A percentile compares a stretch with the other conserved stretches of the same genome.
phyloP scores from a whole-genome alignment of 495 filamentous ascomycete species.

The Penicillium flavigenum region DNA sequence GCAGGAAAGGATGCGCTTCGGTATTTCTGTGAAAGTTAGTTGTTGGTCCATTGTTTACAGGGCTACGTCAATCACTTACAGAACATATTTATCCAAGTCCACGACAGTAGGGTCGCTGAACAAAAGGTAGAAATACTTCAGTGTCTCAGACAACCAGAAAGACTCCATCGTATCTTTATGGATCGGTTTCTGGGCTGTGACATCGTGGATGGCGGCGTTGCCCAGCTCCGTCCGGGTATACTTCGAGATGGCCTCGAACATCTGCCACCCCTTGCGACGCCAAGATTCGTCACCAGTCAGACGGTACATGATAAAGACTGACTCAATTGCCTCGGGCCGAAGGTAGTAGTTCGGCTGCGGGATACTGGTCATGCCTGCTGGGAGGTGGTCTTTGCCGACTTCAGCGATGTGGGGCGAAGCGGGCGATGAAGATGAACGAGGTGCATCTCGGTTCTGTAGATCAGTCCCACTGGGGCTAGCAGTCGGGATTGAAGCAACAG shows the following conservation, averaged over 20 bases:
- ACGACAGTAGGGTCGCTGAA: constrained; percentile 71
- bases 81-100: constrained; percentile 80
- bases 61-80: constrained; percentile 47
- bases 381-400: constrained; percentile 55
- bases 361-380: constrained; percentile 64
- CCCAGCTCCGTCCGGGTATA: constrained; percentile 65
- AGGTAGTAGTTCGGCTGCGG: constrained; percentile 68
- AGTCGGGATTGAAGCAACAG: constrained; percentile 1
- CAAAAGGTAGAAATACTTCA: constrained; percentile 80
- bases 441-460: constrained; percentile 22
- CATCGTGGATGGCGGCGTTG: constrained; percentile 73
- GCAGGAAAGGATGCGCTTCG: constrained; percentile 56
- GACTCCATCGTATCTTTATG: constrained; percentile 51
- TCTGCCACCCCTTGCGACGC: constrained; percentile 86
- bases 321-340: constrained; percentile 91
- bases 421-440: constrained; percentile 17
- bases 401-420: constrained; percentile 16
- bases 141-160: constrained; percentile 72
- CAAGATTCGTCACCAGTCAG: constrained; percentile 77
- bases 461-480: background rate
- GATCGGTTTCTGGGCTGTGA: constrained; percentile 52
- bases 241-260: constrained; percentile 74
- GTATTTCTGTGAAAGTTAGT: constrained; percentile 45
- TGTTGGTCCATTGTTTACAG: constrained; percentile 6
- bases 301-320: constrained; percentile 93